These are phyloP conservation scores for Scheffersomyces amazonensis DNA, from an alignment of 805 yeast species.

Conservation along the genomic window DNA sequence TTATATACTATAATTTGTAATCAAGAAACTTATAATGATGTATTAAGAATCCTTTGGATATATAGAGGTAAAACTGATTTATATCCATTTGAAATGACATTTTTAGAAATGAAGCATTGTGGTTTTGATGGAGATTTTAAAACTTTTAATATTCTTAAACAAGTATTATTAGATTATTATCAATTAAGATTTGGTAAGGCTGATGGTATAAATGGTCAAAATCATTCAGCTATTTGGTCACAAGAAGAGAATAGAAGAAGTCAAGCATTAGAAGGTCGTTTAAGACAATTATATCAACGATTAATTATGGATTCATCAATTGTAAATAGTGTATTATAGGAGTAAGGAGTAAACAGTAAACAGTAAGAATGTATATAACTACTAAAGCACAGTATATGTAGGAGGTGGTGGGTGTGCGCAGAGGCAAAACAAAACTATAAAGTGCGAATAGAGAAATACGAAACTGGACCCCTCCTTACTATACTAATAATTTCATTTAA, in stretches of 20 bases:
- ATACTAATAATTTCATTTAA: too few species aligned
- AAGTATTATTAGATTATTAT: slow-evolving; percentile 32
- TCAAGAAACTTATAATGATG: slow-evolving; percentile 40
- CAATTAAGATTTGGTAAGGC: slow-evolving; percentile 11
- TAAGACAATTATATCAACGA: slow-evolving; percentile 1
- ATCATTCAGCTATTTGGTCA: slow-evolving; percentile 33
- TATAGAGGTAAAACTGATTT: slow-evolving; percentile 35
- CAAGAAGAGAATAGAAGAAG: slow-evolving; percentile 34
- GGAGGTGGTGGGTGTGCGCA: neutral
- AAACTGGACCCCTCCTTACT: neutral
- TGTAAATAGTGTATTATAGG: neutral
- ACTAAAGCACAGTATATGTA: too few species aligned
- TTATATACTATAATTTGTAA: slow-evolving; percentile 34
- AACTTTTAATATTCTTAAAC: slow-evolving; percentile 34
- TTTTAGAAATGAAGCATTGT: slow-evolving; percentile 38
- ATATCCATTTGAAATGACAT: slow-evolving; percentile 30
- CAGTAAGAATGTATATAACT: neutral
- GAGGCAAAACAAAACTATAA: neutral
- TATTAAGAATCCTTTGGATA: slow-evolving; percentile 34
- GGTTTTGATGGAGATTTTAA: slow-evolving; percentile 36
- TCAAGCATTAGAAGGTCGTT: slow-evolving; percentile 16
- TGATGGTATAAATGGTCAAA: slow-evolving; percentile 11
- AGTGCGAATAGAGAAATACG: neutral
- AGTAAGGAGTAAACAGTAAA: neutral
- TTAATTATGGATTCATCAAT: neutral